Percentiles rank a stretch among this genome's conserved stretches.
These are phyloP conservation scores for Lolium multiflorum DNA, from an alignment of 176 grass and related monocot genomes.

Conservation along the genomic window DNA sequence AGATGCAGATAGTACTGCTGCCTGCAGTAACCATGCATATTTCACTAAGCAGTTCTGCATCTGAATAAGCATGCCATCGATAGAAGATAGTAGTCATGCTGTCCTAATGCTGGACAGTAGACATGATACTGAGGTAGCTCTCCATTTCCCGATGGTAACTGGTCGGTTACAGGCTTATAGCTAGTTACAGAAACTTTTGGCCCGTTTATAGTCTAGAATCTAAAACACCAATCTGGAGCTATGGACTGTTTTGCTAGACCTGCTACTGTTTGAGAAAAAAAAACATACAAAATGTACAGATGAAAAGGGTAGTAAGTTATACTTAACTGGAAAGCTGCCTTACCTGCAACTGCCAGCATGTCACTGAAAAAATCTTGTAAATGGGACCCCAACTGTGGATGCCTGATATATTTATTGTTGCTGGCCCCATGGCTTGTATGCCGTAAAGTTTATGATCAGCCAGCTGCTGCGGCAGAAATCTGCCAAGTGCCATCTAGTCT, in stretches of 20 bases:
- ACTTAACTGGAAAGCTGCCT: not conserved
- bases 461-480: not conserved
- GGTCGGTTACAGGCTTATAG: not conserved
- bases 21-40: constrained; percentile 20
- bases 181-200: not conserved
- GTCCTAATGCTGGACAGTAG: not conserved
- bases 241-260: not conserved
- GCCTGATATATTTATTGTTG: not conserved
- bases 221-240: not conserved
- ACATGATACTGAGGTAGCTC: not conserved
- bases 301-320: not conserved
- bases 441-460: not conserved
- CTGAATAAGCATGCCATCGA: not conserved
- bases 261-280: not conserved
- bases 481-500: not conserved
- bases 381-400: not conserved
- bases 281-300: not conserved
- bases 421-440: not conserved
- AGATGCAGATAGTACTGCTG: not conserved
- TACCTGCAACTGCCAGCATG: not conserved
- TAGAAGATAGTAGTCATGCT: not conserved
- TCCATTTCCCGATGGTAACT: constrained; percentile 19
- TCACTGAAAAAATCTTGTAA: not conserved
- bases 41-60: not conserved
- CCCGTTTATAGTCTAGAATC: not conserved